These are phyloP conservation scores for Phlebiopsis gigantea DNA, from an alignment of 768 basidiomycete genomes.

Conservation along the genomic window DNA sequence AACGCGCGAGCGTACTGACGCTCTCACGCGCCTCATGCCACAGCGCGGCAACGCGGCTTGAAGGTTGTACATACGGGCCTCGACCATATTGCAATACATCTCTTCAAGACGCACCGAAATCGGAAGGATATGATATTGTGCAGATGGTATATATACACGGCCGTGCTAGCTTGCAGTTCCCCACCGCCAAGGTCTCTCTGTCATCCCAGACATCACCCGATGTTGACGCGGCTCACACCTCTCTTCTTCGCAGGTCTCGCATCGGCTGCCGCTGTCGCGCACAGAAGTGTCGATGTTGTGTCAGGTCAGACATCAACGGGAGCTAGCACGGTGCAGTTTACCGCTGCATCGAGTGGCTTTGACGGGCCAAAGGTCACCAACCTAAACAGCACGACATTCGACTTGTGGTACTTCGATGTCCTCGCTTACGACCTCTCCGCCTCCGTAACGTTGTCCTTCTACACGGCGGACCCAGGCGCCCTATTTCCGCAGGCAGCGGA, in stretches of 20 bases:
- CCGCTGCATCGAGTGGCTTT: not conserved
- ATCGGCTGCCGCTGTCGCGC: not conserved
- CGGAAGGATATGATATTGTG: not conserved
- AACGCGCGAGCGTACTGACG: not conserved
- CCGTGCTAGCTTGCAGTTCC: not conserved
- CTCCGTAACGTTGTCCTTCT: conserved; percentile 5
- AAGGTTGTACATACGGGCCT: not conserved
- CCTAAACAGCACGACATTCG: conserved; percentile 12
- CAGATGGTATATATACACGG: not conserved
- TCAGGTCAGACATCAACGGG: conserved; percentile 3
- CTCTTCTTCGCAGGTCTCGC: not conserved
- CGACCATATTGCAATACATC: not conserved
- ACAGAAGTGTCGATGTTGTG: not conserved
- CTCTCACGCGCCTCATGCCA: not conserved
- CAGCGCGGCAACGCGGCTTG: not conserved
- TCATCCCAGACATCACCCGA: not conserved
- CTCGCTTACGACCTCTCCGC: conserved; percentile 2
- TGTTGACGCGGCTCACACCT: not conserved
- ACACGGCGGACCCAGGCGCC: conserved; percentile 5
- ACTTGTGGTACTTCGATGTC: conserved; percentile 14
- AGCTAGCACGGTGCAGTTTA: conserved; percentile 7
- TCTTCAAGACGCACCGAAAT: not conserved
- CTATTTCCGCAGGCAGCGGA: conserved; percentile 1
- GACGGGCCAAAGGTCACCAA: conserved; percentile 8
- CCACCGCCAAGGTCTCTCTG: not conserved